A percentile compares a stretch with the other conserved stretches of the same genome.
Conservation (phyloP, 108 stramenopile species). For the Parmales sp. region DNA sequence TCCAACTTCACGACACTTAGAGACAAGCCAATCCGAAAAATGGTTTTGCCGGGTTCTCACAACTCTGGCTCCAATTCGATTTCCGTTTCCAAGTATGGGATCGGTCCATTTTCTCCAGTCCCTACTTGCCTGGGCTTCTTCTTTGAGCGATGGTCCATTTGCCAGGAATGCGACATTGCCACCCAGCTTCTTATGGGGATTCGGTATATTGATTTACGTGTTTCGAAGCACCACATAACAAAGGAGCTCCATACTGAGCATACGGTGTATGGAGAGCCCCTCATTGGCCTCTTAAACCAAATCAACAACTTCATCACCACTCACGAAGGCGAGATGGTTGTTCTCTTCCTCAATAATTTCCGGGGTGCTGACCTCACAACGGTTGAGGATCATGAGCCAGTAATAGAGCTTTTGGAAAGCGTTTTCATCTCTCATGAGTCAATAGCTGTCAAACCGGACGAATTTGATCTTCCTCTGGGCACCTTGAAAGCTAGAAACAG, state of each 20-base stretch:
- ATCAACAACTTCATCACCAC: background rate
- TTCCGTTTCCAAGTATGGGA: background rate
- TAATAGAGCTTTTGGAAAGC: background rate
- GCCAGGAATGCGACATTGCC: background rate
- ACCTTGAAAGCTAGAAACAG: background rate
- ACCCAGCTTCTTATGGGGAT: background rate
- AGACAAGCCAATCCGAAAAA: too few relatives aligned
- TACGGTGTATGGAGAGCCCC: background rate
- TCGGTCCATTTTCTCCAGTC: slow-evolving; percentile 1
- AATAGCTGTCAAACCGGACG: background rate
- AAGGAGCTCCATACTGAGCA: background rate
- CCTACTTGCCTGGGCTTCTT: background rate
- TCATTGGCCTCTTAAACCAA: background rate
- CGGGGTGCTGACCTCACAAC: background rate
- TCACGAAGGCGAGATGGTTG: background rate
- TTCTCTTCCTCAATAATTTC: background rate
- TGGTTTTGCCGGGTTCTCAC: background rate
- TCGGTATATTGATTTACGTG: background rate
- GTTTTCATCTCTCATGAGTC: background rate
- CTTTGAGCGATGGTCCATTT: background rate
- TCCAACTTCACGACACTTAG: too few relatives aligned
- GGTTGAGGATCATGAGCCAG: background rate
- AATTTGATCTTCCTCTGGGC: background rate
- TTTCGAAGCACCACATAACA: background rate
- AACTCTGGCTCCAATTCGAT: slow-evolving; percentile 1